Percentiles rank a stretch among this genome's conserved stretches.
phyloP scores from a whole-genome alignment of 257 asterid species.

The Nicotiana benthamiana region DNA sequence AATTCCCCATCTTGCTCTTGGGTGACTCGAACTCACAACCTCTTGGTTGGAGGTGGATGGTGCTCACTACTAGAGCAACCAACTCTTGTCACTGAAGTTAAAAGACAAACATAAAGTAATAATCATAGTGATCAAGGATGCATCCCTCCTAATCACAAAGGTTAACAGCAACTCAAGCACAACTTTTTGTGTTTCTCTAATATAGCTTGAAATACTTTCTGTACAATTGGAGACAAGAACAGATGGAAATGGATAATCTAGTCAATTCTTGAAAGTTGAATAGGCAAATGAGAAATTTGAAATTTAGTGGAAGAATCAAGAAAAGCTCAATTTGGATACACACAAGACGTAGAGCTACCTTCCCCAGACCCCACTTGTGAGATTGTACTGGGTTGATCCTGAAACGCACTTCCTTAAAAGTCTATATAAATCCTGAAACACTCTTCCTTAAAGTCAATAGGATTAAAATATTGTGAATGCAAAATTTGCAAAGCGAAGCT shows the following conservation, averaged over 20 bases:
- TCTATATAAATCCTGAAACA: background rate
- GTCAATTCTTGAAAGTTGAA: background rate
- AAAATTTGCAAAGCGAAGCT: background rate
- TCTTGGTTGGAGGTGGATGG: too few relatives aligned
- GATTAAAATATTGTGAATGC: background rate
- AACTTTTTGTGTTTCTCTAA: background rate
- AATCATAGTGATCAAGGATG: background rate
- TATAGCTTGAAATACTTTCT: background rate
- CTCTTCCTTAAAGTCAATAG: background rate
- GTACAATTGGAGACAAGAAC: background rate
- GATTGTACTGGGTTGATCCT: too few relatives aligned
- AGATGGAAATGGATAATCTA: background rate
- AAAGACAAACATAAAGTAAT: background rate
- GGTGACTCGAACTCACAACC: too few relatives aligned
- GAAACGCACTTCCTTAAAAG: background rate
- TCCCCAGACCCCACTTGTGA: too few relatives aligned
- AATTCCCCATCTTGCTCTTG: too few relatives aligned
- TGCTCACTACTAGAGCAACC: too few relatives aligned
- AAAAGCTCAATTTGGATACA: background rate
- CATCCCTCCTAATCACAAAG: background rate
- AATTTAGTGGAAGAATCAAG: background rate
- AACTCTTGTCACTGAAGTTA: background rate
- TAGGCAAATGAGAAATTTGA: background rate
- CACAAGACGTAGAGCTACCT: background rate
- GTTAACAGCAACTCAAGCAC: background rate